Conservation (phyloP, 805 yeast species). For the Lachancea mirantina region DNA sequence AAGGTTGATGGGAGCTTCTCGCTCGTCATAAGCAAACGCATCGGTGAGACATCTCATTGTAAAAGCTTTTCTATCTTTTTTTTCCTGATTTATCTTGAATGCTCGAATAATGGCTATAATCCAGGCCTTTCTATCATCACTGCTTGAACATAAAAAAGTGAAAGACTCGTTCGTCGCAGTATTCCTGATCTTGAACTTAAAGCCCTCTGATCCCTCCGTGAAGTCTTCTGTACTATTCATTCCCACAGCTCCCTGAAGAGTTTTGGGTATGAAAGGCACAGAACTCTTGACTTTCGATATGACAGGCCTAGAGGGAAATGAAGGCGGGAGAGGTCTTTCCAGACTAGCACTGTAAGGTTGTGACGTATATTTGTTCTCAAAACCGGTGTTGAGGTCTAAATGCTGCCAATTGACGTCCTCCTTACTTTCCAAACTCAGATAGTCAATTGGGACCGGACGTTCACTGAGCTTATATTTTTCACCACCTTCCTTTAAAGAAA, state of each 20-base stretch:
- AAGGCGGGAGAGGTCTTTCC: conserved; percentile 11
- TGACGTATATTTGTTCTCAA: neutral
- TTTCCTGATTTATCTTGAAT: conserved; percentile 35
- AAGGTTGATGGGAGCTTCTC: conserved; percentile 42
- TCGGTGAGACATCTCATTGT: conserved; percentile 47
- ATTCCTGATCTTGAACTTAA: conserved; percentile 46
- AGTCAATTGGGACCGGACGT: conserved; percentile 55
- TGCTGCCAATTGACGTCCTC: conserved; percentile 21
- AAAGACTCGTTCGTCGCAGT: conserved; percentile 51
- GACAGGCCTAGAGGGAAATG: conserved; percentile 19
- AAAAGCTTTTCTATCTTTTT: conserved; percentile 46
- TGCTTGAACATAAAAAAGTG: conserved; percentile 42
- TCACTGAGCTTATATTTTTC: conserved; percentile 40
- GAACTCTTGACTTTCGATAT: conserved; percentile 18
- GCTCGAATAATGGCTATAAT: conserved; percentile 43
- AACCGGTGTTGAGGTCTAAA: too few species aligned
- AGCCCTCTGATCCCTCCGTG: conserved; percentile 6
- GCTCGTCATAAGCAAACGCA: conserved; percentile 57
- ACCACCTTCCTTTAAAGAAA: conserved; percentile 35
- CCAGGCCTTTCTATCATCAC: conserved; percentile 55
- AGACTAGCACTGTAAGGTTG: neutral
- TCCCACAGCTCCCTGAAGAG: conserved; percentile 1
- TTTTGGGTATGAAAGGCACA: conserved; percentile 8
- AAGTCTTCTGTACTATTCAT: conserved; percentile 2
- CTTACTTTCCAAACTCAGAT: conserved; percentile 45